phyloP scores from a whole-genome alignment of 2,329 filamentous ascomycete species.

The Parasarocladium wereldwijsianum region DNA sequence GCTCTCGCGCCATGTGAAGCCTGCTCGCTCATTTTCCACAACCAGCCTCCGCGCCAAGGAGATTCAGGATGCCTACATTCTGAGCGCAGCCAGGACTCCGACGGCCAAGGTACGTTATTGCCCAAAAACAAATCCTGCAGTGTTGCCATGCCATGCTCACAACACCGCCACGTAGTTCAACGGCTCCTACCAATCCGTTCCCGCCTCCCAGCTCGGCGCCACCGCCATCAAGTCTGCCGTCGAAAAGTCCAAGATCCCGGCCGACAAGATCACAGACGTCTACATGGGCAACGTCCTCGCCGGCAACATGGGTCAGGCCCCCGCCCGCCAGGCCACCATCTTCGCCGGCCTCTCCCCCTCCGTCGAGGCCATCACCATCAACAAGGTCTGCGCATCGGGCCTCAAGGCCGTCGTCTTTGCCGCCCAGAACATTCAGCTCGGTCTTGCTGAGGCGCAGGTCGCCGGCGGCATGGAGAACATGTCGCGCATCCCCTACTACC shows the following conservation, averaged over 20 bases:
- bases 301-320: slow-evolving; percentile 72
- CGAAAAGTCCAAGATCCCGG: slow-evolving; percentile 69
- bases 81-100: slow-evolving; percentile 80
- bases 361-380: slow-evolving; percentile 82
- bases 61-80: slow-evolving; percentile 82
- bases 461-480: slow-evolving; percentile 98
- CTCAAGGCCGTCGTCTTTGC: slow-evolving; percentile 84
- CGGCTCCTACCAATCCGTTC: slow-evolving; percentile 69
- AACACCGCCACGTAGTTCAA: slow-evolving; percentile 55
- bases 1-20: slow-evolving; percentile 23
- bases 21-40: slow-evolving; percentile 31
- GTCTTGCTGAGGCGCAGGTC: slow-evolving; percentile 73
- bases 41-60: slow-evolving; percentile 38
- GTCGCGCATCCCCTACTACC: slow-evolving; percentile 84
- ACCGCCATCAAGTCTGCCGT: slow-evolving; percentile 85
- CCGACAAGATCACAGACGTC: slow-evolving; percentile 72
- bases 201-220: slow-evolving; percentile 79
- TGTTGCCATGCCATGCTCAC: background rate
- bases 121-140: background rate
- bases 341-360: slow-evolving; percentile 72
- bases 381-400: slow-evolving; percentile 95
- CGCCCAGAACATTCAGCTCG: slow-evolving; percentile 88
- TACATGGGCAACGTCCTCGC: slow-evolving; percentile 97
- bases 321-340: slow-evolving; percentile 78
- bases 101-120: slow-evolving; percentile 60